Evolutionary conservation across 164 flowering plant species (phyloP).

Genomic region (Vitis cinerea): DNA sequence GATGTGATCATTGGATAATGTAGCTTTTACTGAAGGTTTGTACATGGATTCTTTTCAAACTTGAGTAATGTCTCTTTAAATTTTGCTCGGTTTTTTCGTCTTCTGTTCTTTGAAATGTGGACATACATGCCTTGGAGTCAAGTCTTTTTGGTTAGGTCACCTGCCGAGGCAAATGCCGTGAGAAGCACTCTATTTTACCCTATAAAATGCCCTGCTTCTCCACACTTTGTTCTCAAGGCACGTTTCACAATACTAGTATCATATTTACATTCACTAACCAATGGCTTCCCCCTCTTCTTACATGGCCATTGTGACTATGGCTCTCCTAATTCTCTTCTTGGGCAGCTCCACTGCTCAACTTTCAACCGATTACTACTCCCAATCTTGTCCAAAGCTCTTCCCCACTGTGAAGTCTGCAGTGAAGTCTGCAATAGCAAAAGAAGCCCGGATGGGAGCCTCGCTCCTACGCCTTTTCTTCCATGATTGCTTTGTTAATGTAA

Average conservation of each 20-base stretch:
- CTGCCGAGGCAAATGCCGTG: slow-evolving; percentile 18
- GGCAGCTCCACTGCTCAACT: slow-evolving; percentile 67
- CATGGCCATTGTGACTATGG: slow-evolving; percentile 9
- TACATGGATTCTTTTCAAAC: no score
- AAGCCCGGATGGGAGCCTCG: slow-evolving; percentile 84
- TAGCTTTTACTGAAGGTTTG: no score
- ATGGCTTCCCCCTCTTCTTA: slow-evolving; percentile 23
- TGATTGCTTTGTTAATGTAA: slow-evolving; percentile 91
- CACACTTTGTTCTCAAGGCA: background rate
- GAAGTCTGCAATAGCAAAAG: slow-evolving; percentile 46
- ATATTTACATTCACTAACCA: background rate
- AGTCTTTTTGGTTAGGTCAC: slow-evolving; percentile 34
- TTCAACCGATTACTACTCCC: slow-evolving; percentile 55
- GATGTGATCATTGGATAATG: no score
- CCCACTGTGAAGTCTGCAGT: slow-evolving; percentile 45
- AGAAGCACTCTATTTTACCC: slow-evolving; percentile 1
- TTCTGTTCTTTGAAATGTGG: background rate
- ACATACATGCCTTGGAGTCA: slow-evolving; percentile 20
- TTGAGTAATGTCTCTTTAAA: no score
- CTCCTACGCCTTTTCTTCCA: slow-evolving; percentile 70
- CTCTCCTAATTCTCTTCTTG: slow-evolving; percentile 26
- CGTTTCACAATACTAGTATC: no score
- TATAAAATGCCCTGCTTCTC: slow-evolving; percentile 1
- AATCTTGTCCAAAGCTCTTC: slow-evolving; percentile 53
- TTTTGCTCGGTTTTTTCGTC: no score